phyloP scores from a whole-genome alignment of 2,329 filamentous ascomycete genomes.

The Colletotrichum kahawae region DNA sequence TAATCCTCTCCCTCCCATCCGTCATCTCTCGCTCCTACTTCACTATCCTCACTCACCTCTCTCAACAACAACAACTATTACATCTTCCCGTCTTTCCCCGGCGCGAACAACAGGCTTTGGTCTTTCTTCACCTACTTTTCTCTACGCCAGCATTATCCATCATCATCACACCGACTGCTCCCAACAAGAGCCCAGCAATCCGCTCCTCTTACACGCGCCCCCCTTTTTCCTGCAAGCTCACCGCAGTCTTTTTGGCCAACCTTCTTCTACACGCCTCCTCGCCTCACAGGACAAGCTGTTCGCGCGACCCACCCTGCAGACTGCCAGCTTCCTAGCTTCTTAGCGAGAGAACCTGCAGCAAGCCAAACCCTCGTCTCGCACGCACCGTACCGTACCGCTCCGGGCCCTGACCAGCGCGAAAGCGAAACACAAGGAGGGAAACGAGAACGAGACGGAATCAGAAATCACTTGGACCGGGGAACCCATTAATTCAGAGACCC shows the following conservation, averaged over 20 bases:
- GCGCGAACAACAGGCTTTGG: not conserved
- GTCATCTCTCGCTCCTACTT: not conserved
- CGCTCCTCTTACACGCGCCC: slow-evolving; percentile 1
- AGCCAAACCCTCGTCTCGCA: slow-evolving; percentile 6
- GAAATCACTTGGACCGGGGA: not conserved
- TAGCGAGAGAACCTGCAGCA: slow-evolving; percentile 19
- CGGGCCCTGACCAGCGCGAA: not conserved
- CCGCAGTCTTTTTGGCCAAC: slow-evolving; percentile 3
- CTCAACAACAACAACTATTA: not conserved
- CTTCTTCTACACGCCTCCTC: not conserved
- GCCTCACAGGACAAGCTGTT: not conserved
- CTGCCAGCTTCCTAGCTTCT: slow-evolving; percentile 5
- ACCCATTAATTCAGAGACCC: slow-evolving; percentile 16
- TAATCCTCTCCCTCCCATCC: slow-evolving; percentile 20
- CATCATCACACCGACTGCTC: not conserved
- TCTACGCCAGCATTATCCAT: not conserved
- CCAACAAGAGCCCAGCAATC: not conserved
- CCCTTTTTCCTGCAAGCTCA: slow-evolving; percentile 17
- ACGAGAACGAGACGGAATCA: not conserved
- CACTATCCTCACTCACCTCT: slow-evolving; percentile 7
- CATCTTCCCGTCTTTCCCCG: not conserved
- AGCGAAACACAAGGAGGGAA: not conserved
- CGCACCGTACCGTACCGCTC: not conserved
- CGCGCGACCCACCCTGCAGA: slow-evolving; percentile 10
- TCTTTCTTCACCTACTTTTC: not conserved